Conservation (phyloP, 2,329 filamentous ascomycete genomes). For the Teratosphaeria nubilosa region DNA sequence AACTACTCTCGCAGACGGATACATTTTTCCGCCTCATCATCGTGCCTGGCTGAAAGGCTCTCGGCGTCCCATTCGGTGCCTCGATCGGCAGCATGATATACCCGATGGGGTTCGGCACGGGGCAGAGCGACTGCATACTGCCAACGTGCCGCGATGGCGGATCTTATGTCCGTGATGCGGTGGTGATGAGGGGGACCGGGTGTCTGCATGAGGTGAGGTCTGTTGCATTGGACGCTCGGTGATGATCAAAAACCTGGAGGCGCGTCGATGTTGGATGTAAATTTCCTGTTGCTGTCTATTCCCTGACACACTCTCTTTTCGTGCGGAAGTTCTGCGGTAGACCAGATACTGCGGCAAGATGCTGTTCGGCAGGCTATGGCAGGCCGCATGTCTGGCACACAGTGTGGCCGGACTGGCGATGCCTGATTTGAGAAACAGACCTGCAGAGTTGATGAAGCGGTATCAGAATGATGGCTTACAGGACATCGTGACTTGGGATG, state of each 20-base stretch:
- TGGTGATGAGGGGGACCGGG: background rate
- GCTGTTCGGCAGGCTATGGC: background rate
- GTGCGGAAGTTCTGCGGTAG: background rate
- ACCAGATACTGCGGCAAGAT: background rate
- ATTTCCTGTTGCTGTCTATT: background rate
- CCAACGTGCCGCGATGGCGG: background rate
- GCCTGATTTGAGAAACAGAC: background rate
- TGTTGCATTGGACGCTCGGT: no score
- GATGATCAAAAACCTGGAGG: background rate
- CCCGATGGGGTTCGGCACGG: background rate
- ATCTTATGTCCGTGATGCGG: background rate
- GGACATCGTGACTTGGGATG: background rate
- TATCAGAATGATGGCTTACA: background rate
- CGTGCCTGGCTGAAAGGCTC: background rate
- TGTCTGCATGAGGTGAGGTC: background rate
- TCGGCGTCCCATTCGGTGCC: background rate
- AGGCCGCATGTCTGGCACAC: background rate
- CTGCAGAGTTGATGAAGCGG: background rate
- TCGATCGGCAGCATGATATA: background rate
- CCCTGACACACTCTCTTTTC: background rate
- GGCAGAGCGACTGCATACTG: background rate
- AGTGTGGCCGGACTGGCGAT: background rate
- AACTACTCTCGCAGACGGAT: background rate
- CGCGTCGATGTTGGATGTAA: background rate
- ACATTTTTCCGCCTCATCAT: background rate